Evolutionary conservation across 805 yeast genomes (phyloP).

Genomic region (Hanseniaspora guilliermondii): DNA sequence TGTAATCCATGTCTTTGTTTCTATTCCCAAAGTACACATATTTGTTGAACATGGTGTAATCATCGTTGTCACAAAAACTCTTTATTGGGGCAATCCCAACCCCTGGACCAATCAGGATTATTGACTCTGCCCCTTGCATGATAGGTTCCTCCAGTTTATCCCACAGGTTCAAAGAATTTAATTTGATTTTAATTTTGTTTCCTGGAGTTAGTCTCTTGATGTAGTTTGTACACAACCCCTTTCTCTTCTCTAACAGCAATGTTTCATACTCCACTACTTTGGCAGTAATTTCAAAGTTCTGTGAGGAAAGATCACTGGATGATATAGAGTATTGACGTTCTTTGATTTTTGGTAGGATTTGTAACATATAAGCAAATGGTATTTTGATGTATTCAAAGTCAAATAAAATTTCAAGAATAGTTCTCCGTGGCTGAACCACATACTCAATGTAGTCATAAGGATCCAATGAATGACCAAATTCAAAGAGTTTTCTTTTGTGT

Average conservation of each 20-base stretch:
- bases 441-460: conserved; percentile 77
- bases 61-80: conserved; percentile 41
- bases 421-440: conserved; percentile 85
- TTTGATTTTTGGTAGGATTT: conserved; percentile 62
- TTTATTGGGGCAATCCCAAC: conserved; percentile 95
- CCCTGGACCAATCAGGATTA: conserved; percentile 78
- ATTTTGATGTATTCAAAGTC: conserved; percentile 69
- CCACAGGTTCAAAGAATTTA: conserved; percentile 32
- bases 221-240: conserved; percentile 77
- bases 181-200: conserved; percentile 35
- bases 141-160: conserved; percentile 29
- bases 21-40: conserved; percentile 66
- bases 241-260: conserved; percentile 56
- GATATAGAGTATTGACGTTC: conserved; percentile 84
- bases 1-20: conserved; percentile 45
- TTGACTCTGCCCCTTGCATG: conserved; percentile 14
- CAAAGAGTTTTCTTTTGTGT: conserved; percentile 63
- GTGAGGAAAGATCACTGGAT: conserved; percentile 33
- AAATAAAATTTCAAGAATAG: conserved; percentile 65
- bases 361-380: conserved; percentile 65
- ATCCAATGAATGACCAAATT: conserved; percentile 59
- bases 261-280: conserved; percentile 85
- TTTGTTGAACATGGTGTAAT: conserved; percentile 24
- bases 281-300: conserved; percentile 50
- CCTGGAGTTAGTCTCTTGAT: conserved; percentile 38